Base-by-base conservation (phyloP, 2,329 filamentous ascomycete species). In the Plectosphaerella plurivora region DNA sequence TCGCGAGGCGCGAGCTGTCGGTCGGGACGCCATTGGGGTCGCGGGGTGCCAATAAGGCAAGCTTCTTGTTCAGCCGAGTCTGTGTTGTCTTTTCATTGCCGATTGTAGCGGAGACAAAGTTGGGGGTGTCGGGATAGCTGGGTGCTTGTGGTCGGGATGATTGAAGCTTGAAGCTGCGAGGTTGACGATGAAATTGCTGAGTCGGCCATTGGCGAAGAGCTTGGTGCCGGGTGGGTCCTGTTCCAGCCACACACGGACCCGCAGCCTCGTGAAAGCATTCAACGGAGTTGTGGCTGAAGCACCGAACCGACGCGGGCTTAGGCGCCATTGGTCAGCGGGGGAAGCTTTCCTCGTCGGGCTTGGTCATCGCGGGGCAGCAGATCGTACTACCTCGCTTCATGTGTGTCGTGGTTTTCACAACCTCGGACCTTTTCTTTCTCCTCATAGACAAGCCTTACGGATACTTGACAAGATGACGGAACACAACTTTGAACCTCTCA, bases 401-500 rank as follows among this genome's bases (percentile, higher is more conserved):
- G 28, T 33, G 28, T 33, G 28, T 33, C 28, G 28, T 33, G 28
- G 28, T 33, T 33, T 33, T 33, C 28, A 33, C 28, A 33, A 33
- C 37, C 37, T 41, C 37, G 15, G 15, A 11, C 37, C 14, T 41
- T n/a, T 41, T 12, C 14, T 16, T 41, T 9, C 18, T 41, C 14
- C 37, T 16, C 15, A 14, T 41, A 16, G 15, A n/a, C 9, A 41
- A 22, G 41, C 24, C n/a, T 42, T 10, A 45, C 36, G 52, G 33
- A 46, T 51, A 51, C 50, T 59, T 59, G 56, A 49, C 61, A 78
- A 63, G 59, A 91, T 91, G 87, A n/a, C 41, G 41, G 74, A 76
- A 56, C 77, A 83, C 61, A 72, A 84, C 63, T 97, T 97, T 63
- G 84, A 86, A 63, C 89, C 91, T 53, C 74, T 97, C 68, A 85